Percentiles rank a stretch among this genome's conserved stretches.
Conservation (phyloP, 2,329 filamentous ascomycete species). For the Monilinia aucupariae region DNA sequence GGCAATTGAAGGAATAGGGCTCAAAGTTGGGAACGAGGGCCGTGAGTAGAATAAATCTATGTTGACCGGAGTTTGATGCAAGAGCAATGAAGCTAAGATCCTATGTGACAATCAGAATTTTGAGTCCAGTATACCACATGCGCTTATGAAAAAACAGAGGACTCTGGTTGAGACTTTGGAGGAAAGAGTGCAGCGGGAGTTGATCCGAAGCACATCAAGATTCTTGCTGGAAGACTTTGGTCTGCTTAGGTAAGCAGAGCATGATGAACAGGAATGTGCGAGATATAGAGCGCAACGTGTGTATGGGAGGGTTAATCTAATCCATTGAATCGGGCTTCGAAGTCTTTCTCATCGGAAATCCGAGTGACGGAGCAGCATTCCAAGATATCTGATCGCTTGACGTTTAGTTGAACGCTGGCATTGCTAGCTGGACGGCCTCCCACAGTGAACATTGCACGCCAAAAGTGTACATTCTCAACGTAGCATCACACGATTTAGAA, state of each 20-base stretch:
- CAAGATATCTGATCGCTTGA: neutral
- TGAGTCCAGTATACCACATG: neutral
- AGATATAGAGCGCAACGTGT: neutral
- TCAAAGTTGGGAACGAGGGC: neutral
- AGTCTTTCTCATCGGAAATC: neutral
- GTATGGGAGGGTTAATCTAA: no score
- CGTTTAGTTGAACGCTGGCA: neutral
- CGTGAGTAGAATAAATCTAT: neutral
- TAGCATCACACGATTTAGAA: neutral
- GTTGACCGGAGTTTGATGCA: neutral
- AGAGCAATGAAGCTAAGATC: neutral
- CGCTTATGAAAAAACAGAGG: no score
- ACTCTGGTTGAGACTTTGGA: neutral
- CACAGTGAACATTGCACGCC: neutral
- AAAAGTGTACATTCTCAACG: no score
- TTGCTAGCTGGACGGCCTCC: neutral
- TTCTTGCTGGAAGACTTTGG: neutral
- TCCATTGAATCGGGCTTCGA: neutral
- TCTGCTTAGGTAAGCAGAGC: slow-evolving; percentile 2
- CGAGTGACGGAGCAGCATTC: neutral
- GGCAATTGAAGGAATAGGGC: neutral
- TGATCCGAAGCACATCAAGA: no score
- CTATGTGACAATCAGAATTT: neutral
- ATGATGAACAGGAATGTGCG: neutral
- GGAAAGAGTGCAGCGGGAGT: neutral